Conservation (phyloP, 352 stramenopile species). For the Pythium scleroteichum region DNA sequence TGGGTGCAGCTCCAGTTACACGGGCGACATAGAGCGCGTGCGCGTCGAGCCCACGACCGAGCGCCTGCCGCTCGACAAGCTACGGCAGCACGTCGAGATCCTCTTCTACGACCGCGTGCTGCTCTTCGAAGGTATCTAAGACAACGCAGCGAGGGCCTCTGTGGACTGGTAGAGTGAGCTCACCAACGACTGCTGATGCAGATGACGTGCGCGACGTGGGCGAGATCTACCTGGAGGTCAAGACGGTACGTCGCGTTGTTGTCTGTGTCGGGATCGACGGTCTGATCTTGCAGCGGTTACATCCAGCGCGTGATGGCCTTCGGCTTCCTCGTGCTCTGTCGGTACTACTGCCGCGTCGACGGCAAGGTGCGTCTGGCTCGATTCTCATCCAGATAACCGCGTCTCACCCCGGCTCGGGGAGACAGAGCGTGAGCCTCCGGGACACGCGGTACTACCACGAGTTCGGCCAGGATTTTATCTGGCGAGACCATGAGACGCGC, state of each 20-base stretch:
- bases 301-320: conserved; percentile 62
- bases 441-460: conserved; percentile 72
- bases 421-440: conserved; percentile 44
- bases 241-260: conserved; percentile 38
- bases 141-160: too few relatives aligned
- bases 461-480: conserved; percentile 52
- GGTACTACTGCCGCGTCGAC: conserved; percentile 64
- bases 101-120: conserved; percentile 59
- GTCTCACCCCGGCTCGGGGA: too few relatives aligned
- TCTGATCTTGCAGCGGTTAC: neutral
- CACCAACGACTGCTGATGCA: too few relatives aligned
- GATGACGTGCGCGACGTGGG: conserved; percentile 67
- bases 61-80: conserved; percentile 48
- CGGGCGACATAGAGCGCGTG: conserved; percentile 30
- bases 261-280: neutral
- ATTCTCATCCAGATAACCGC: too few relatives aligned
- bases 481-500: conserved; percentile 52
- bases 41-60: conserved; percentile 28
- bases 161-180: too few relatives aligned
- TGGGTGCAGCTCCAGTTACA: conserved; percentile 35
- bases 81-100: conserved; percentile 53
- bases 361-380: conserved; percentile 39
- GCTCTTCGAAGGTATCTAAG: conserved; percentile 54
- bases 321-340: conserved; percentile 62
- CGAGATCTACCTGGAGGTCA: conserved; percentile 61